Conservation (phyloP, 345 rosid species). For the Salix brachista region DNA sequence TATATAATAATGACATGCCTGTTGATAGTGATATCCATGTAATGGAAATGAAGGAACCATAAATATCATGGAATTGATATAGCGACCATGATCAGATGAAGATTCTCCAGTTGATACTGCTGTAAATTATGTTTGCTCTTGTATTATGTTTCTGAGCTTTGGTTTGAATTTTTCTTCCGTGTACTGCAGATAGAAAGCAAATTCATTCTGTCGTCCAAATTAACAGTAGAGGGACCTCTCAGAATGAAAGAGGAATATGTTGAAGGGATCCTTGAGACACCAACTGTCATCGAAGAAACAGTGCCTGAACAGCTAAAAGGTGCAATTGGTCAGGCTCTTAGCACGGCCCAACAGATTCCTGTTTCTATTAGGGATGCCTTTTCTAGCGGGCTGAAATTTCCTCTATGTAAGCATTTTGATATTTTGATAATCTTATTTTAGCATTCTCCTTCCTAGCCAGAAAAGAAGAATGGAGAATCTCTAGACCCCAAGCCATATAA, state of each 20-base stretch:
- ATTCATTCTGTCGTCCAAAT: conserved; percentile 49
- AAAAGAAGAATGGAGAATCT: neutral
- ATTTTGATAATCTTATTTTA: neutral
- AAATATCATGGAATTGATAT: neutral
- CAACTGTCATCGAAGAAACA: conserved; percentile 73
- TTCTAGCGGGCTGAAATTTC: conserved; percentile 67
- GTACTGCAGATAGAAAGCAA: conserved; percentile 78
- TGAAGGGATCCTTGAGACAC: conserved; percentile 77
- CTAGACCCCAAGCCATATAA: neutral
- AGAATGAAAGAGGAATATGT: conserved; percentile 83
- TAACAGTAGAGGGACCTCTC: conserved; percentile 91
- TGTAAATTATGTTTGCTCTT: neutral
- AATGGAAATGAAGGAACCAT: no score
- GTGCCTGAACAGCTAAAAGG: conserved; percentile 83
- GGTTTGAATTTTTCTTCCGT: neutral
- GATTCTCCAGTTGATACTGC: neutral
- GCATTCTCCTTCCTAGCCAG: neutral
- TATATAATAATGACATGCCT: neutral
- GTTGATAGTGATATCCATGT: neutral
- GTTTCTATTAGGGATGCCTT: conserved; percentile 59
- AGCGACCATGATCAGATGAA: neutral
- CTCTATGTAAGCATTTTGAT: conserved; percentile 57
- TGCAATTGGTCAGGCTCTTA: conserved; percentile 64
- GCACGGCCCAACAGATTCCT: conserved; percentile 73
- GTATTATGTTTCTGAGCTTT: neutral